Base-by-base conservation (phyloP, 768 basidiomycete species). In the Tricholoma hemisulphureum region DNA sequence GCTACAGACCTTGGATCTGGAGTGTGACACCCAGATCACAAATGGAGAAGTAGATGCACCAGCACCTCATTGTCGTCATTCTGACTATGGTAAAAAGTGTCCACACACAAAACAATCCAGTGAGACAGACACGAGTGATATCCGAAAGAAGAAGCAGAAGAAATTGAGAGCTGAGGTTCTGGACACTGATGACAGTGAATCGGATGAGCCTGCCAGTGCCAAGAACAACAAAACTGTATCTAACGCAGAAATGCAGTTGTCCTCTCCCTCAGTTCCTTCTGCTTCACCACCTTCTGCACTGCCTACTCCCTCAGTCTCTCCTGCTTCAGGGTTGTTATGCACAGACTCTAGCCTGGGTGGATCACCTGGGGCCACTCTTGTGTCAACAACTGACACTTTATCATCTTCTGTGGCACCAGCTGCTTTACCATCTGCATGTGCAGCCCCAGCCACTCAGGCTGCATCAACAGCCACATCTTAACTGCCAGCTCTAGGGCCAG, bases 1-100 rank as follows among this genome's bases (percentile, higher is more conserved):
- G 29, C 56, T 53, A 24, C 45, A 53, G 39, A 23, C 55, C n/a
- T 21, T 60, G 21, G 39, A 56, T 43, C 32, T 18, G 5, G 35
- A 55, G 29, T 7, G 21, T 13, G 48, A 50, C 21, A 46, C 1
- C 1, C 43, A 46, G 43, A 14, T 26, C 43, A 14, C 43, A 46
- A 46, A 46, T 26, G 23, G 23, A 13, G 23, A 46, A 46, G 43
- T 46, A 24, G 43, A 46, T 46, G 23, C 23, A 46, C 43, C 43
- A 46, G 43, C 24, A 26, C 43, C 43, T 46, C 16, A 8, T 26
- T 11, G 10, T 24, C 43, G 14, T 46, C 23, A 4, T 24, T 46
- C 43, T 46, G 43, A 46, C 43, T 46, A 46, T 46, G 43, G 43
- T 26, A 46, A 46, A 26, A 46, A 24, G 43, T 14, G 13, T 26